Evolutionary conservation across 1,139 yeast species (phyloP).

Genomic region (Blastobotrys raffinosifermentans): DNA sequence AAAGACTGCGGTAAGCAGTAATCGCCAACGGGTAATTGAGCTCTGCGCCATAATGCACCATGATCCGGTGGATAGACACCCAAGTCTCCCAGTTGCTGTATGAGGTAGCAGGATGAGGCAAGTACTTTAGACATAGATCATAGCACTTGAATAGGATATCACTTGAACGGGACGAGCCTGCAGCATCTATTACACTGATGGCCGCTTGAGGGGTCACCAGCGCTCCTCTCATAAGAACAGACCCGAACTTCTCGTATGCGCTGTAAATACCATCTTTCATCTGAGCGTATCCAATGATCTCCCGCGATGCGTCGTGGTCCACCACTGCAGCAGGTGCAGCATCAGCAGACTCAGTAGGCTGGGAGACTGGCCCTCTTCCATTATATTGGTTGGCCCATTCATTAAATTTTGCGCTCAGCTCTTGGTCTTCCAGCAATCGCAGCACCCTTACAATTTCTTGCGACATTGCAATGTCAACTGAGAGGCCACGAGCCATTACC

Average conservation of each 20-base stretch:
- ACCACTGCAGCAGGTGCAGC: conserved; percentile 3
- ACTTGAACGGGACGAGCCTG: conserved; percentile 8
- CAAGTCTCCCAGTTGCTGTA: conserved; percentile 26
- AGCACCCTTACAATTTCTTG: conserved; percentile 3
- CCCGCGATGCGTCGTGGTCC: conserved; percentile 12
- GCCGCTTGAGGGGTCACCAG: conserved; percentile 23
- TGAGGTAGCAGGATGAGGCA: conserved; percentile 26
- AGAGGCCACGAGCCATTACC: conserved; percentile 9
- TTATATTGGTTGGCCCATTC: too few relatives aligned
- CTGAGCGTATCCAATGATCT: conserved; percentile 23
- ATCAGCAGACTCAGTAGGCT: background rate
- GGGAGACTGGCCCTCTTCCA: too few relatives aligned
- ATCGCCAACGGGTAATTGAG: conserved; percentile 23
- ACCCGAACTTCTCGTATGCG: conserved; percentile 20
- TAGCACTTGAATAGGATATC: conserved; percentile 16
- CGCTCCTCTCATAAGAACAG: conserved; percentile 17
- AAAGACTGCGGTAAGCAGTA: conserved; percentile 27
- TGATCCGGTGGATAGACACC: conserved; percentile 25
- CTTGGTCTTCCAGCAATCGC: background rate
- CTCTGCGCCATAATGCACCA: conserved; percentile 24
- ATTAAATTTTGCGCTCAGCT: background rate
- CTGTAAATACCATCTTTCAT: conserved; percentile 15
- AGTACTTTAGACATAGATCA: conserved; percentile 15
- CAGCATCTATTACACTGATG: conserved; percentile 21
- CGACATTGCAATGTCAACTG: conserved; percentile 9